Conservation (phyloP, 805 yeast species). For the Suhomyces canberraensis region DNA sequence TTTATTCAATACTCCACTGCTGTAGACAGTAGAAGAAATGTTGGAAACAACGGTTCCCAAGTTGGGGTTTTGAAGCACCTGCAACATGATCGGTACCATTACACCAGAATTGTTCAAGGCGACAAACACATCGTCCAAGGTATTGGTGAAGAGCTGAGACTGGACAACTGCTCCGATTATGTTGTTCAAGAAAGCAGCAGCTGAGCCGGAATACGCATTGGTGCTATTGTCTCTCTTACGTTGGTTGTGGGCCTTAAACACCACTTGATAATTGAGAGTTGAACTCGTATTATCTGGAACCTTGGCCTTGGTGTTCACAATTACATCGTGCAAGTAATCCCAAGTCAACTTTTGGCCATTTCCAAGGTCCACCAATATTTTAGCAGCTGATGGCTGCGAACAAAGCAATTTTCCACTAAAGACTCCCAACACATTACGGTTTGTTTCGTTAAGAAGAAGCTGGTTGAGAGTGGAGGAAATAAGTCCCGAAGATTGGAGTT, state of each 20-base stretch:
- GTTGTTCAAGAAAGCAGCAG: slow-evolving; percentile 29
- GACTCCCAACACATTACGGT: slow-evolving; percentile 23
- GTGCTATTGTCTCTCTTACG: slow-evolving; percentile 7
- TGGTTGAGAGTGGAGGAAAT: slow-evolving; percentile 21
- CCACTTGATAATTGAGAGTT: slow-evolving; percentile 2
- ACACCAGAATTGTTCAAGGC: slow-evolving; percentile 34
- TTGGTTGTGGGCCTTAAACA: neutral
- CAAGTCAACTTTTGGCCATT: slow-evolving; percentile 28
- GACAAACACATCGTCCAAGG: slow-evolving; percentile 20
- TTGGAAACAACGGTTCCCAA: slow-evolving; percentile 17
- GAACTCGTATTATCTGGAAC: slow-evolving; percentile 12
- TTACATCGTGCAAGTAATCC: slow-evolving; percentile 26
- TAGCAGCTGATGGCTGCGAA: slow-evolving; percentile 26
- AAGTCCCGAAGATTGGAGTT: slow-evolving; percentile 25
- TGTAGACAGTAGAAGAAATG: slow-evolving; percentile 27
- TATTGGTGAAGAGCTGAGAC: slow-evolving; percentile 7
- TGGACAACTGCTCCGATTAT: slow-evolving; percentile 13
- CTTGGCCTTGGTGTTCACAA: slow-evolving; percentile 27
- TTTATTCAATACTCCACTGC: slow-evolving; percentile 31
- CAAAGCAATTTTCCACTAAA: slow-evolving; percentile 25
- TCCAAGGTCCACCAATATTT: slow-evolving; percentile 31
- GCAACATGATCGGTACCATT: slow-evolving; percentile 23
- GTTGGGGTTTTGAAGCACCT: slow-evolving; percentile 19
- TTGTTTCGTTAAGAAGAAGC: slow-evolving; percentile 28
- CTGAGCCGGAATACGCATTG: slow-evolving; percentile 27